These are phyloP conservation scores for Acrodontium crateriforme DNA, from an alignment of 2,329 filamentous ascomycete genomes.

Conservation along the genomic window DNA sequence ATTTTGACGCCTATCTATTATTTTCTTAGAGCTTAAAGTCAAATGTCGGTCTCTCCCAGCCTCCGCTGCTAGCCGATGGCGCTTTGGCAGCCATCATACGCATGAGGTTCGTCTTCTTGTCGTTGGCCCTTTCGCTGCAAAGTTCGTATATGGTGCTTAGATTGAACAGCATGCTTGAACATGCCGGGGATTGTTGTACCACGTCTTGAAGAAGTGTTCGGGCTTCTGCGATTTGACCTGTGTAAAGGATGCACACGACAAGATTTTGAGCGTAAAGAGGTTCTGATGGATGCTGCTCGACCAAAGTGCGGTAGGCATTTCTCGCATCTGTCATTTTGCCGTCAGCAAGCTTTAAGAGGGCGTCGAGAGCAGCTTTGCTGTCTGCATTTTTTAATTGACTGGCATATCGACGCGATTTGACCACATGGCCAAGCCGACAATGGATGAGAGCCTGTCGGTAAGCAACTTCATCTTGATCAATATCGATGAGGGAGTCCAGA, in stretches of 20 bases:
- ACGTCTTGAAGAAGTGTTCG: slow-evolving; percentile 52
- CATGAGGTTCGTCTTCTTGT: slow-evolving; percentile 56
- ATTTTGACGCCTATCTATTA: no score
- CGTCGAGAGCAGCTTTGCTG: slow-evolving; percentile 39
- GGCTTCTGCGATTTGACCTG: slow-evolving; percentile 61
- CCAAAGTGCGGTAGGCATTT: slow-evolving; percentile 43
- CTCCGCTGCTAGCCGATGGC: slow-evolving; percentile 12
- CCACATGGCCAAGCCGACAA: slow-evolving; percentile 65
- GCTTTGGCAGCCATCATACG: slow-evolving; percentile 10
- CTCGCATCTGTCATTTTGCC: slow-evolving; percentile 55
- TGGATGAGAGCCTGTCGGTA: slow-evolving; percentile 49
- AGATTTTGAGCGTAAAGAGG: slow-evolving; percentile 70
- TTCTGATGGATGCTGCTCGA: slow-evolving; percentile 35
- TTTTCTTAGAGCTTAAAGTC: slow-evolving; percentile 21
- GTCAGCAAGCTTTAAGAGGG: slow-evolving; percentile 66
- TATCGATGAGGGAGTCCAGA: slow-evolving; percentile 43
- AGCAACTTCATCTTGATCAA: slow-evolving; percentile 27
- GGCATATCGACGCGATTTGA: slow-evolving; percentile 19
- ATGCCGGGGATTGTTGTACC: slow-evolving; percentile 49
- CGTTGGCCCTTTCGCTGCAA: slow-evolving; percentile 61
- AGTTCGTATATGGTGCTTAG: slow-evolving; percentile 84
- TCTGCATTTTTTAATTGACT: slow-evolving; percentile 9
- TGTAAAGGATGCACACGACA: slow-evolving; percentile 73
- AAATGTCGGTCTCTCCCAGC: slow-evolving; percentile 17
- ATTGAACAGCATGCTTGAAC: slow-evolving; percentile 77